A percentile compares a stretch with the other conserved stretches of the same genome.
Conservation (phyloP, 2,329 filamentous ascomycete species). For the Sarocladiaceae sp. region DNA sequence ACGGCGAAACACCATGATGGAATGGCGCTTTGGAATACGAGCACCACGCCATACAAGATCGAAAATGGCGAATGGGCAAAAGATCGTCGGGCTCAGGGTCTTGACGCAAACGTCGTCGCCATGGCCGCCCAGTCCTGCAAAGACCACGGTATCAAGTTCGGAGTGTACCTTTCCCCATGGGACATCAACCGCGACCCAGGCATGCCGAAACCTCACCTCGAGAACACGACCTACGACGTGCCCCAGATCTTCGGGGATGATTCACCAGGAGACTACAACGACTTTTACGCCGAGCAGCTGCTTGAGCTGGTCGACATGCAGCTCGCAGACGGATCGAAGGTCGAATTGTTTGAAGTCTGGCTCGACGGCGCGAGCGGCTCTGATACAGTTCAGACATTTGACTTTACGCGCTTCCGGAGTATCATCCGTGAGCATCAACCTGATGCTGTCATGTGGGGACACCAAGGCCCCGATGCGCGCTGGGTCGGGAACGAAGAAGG, state of each 20-base stretch:
- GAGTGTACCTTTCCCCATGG: constrained; percentile 29
- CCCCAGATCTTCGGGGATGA: constrained; percentile 27
- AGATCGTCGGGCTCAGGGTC: constrained; percentile 18
- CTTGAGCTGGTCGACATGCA: constrained; percentile 19
- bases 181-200: constrained; percentile 29
- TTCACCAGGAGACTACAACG: constrained; percentile 25
- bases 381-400: constrained; percentile 22
- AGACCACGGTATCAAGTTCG: constrained; percentile 26
- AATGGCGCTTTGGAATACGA: constrained; percentile 28
- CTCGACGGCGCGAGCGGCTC: constrained; percentile 26
- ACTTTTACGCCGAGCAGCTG: constrained; percentile 21
- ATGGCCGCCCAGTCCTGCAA: constrained; percentile 25
- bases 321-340: constrained; percentile 6
- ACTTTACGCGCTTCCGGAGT: constrained; percentile 23
- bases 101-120: constrained; percentile 24
- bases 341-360: constrained; percentile 24
- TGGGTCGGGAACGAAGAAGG: constrained; percentile 27
- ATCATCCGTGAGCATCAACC: constrained; percentile 22
- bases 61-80: constrained; percentile 24
- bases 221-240: constrained; percentile 22
- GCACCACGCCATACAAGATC: constrained; percentile 26
- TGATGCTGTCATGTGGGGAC: constrained; percentile 23
- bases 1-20: constrained; percentile 31
- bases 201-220: constrained; percentile 24
- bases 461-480: constrained; percentile 23